Percentiles rank a stretch among this genome's conserved stretches.
These are phyloP conservation scores for Pneumocystis jirovecii DNA, from an alignment of 1,139 yeast genomes.

Conservation along the genomic window DNA sequence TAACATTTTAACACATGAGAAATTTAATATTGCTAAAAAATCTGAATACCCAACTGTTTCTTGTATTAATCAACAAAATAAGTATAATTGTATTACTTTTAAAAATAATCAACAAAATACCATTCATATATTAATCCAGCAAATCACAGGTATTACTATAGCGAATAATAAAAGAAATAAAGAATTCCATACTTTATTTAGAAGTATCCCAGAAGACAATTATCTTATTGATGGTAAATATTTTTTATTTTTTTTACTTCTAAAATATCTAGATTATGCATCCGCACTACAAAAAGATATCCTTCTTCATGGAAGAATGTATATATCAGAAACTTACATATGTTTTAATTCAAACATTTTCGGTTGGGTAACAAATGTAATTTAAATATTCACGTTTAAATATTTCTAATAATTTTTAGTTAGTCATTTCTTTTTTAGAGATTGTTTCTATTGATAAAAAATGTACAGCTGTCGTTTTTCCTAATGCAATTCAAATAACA, in stretches of 20 bases:
- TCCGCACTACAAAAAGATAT: constrained; percentile 86
- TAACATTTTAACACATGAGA: background rate
- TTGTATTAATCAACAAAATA: background rate
- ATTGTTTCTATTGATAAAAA: constrained; percentile 62
- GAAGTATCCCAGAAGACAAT: constrained; percentile 54
- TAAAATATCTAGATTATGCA: constrained; percentile 41
- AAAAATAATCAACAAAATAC: background rate
- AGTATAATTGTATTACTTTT: background rate
- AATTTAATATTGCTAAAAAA: background rate
- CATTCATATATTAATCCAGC: background rate
- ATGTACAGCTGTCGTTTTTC: constrained; percentile 76
- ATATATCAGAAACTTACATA: constrained; percentile 62
- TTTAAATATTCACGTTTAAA: background rate
- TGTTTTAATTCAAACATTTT: constrained; percentile 85
- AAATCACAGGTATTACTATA: constrained; percentile 27
- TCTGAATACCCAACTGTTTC: background rate
- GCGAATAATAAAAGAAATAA: constrained; percentile 58
- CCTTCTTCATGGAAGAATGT: constrained; percentile 77
- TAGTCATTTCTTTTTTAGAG: constrained; percentile 59
- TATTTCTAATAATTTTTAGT: background rate
- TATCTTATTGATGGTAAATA: constrained; percentile 40
- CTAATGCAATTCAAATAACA: constrained; percentile 72
- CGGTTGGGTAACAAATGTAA: constrained; percentile 72
- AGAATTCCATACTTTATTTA: constrained; percentile 67
- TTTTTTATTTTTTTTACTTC: background rate